These are phyloP conservation scores for Arthrinium puccinioides DNA, from an alignment of 2,329 filamentous ascomycete species.

Conservation along the genomic window DNA sequence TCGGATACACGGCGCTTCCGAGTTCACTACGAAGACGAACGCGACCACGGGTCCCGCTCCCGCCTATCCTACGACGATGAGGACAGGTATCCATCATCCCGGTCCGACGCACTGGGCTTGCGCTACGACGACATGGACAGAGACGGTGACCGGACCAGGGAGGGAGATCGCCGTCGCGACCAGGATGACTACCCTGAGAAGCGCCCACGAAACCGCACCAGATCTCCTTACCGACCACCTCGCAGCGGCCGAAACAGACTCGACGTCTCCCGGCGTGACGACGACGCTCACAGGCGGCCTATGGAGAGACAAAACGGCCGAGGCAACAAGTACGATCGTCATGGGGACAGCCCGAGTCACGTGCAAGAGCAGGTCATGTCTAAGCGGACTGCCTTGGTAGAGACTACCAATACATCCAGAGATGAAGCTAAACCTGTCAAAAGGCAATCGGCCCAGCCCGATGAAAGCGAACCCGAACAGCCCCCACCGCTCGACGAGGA, in stretches of 20 bases:
- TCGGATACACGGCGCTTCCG: constrained; percentile 54
- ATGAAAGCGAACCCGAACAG: constrained; percentile 34
- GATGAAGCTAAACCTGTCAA: constrained; percentile 62
- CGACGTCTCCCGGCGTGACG: constrained; percentile 15
- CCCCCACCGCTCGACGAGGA: constrained; percentile 67
- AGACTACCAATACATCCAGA: constrained; percentile 51
- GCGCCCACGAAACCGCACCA: constrained; percentile 39
- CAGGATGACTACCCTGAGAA: constrained; percentile 44
- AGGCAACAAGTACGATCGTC: constrained; percentile 36
- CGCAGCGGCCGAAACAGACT: constrained; percentile 18
- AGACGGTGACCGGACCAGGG: constrained; percentile 21
- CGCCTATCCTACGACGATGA: constrained; percentile 49
- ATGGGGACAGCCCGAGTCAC: constrained; percentile 33
- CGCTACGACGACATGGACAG: constrained; percentile 46
- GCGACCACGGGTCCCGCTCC: constrained; percentile 38
- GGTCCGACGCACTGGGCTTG: constrained; percentile 25
- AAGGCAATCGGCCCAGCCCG: constrained; percentile 35
- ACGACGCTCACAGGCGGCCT: constrained; percentile 14
- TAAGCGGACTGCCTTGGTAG: constrained; percentile 54
- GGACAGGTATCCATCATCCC: constrained; percentile 42
- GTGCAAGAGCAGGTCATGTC: constrained; percentile 52
- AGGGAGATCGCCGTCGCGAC: constrained; percentile 36
- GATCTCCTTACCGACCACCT: constrained; percentile 19
- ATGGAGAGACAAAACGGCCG: constrained; percentile 21
- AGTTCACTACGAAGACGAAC: constrained; percentile 52